phyloP scores from a whole-genome alignment of 345 rosid species.

The Eucalyptus marginata region DNA sequence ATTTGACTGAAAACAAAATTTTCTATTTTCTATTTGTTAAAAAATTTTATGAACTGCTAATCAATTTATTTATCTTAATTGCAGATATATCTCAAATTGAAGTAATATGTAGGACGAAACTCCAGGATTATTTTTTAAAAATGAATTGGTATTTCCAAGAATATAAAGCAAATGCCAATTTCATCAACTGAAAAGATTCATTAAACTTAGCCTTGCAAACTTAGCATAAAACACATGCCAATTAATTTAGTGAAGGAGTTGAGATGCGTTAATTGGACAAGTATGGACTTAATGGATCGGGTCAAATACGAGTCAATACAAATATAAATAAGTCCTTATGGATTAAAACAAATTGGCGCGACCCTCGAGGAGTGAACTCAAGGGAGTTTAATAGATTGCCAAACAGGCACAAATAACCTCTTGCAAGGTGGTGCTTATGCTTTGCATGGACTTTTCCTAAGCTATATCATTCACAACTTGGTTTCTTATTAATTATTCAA shows the following conservation, averaged over 20 bases:
- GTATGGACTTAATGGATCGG: rapidly evolving
- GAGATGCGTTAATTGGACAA: neutral
- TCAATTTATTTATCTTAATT: no score
- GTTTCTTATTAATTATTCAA: no score
- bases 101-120: neutral
- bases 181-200: neutral
- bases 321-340: neutral
- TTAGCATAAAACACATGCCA: neutral
- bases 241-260: neutral
- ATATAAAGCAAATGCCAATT: neutral
- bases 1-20: neutral
- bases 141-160: neutral
- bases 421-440: neutral
- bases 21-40: neutral
- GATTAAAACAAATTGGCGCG: rapidly evolving
- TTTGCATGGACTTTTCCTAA: neutral
- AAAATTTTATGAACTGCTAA: neutral
- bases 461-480: neutral
- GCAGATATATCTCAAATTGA: neutral
- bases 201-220: neutral
- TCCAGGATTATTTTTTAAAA: no score
- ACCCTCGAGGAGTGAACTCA: neutral
- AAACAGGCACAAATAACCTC: neutral
- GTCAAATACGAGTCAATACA: rapidly evolving
- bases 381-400: neutral